Conservation (phyloP, 2,329 filamentous ascomycete species). For the Scopulariopsis brevicaulis region DNA sequence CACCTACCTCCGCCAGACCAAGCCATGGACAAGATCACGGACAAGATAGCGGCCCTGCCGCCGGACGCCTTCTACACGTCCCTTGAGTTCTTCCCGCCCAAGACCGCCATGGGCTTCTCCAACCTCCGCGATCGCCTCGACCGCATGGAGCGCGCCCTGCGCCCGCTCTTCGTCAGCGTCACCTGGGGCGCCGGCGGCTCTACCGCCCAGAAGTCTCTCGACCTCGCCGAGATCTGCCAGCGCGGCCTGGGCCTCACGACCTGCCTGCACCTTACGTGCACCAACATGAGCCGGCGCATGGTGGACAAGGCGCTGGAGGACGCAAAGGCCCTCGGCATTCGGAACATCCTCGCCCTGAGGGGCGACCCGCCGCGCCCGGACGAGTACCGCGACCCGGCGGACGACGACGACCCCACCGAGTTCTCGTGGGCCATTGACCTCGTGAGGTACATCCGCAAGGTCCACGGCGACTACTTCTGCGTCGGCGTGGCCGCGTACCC, state of each 20-base stretch:
- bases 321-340: constrained; percentile 79
- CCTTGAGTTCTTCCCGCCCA: constrained; percentile 98
- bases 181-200: constrained; percentile 97
- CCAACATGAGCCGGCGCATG: constrained; percentile 82
- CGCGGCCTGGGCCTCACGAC: constrained; percentile 85
- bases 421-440: constrained; percentile 86
- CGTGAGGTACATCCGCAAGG: constrained; percentile 75
- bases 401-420: constrained; percentile 56
- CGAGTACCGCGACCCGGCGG: constrained; percentile 58
- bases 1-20: constrained; percentile 2
- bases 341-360: constrained; percentile 85
- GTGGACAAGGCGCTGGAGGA: constrained; percentile 86
- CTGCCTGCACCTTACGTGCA: constrained; percentile 92
- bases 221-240: constrained; percentile 92
- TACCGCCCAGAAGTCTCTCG: constrained; percentile 81
- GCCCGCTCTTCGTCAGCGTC: constrained; percentile 90
- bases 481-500: constrained; percentile 91
- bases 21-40: constrained; percentile 78
- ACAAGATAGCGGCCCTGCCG: constrained; percentile 87
- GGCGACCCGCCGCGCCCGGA: constrained; percentile 84
- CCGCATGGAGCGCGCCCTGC: constrained; percentile 85
- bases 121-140: constrained; percentile 89
- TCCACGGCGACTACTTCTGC: constrained; percentile 91
- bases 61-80: constrained; percentile 80
- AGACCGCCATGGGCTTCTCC: constrained; percentile 89